Base-by-base conservation (phyloP, 192 early-diverging fungal genomes). In the Haplosporangium gracile region DNA sequence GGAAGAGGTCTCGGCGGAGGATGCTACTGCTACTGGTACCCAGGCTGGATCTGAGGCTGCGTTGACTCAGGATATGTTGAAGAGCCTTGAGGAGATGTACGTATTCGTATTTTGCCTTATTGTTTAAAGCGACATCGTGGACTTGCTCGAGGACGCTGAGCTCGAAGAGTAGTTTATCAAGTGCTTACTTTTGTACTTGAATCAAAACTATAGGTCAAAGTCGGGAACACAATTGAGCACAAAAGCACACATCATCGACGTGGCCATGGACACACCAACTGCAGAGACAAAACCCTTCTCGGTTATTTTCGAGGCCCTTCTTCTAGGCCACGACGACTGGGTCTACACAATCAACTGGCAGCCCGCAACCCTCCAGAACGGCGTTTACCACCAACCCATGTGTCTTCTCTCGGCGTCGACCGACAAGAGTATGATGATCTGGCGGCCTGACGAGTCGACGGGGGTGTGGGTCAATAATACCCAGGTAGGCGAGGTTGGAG, bases 241-340 rank as follows among this genome's bases (percentile, higher is more conserved):
- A 34, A 97, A 96, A 72, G 95, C 96, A 11, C 96, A 98, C 81
- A 45, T 94, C 34, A 90, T 98, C 38, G 90, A 95, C 2, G 91
- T 95, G 2, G 65, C 77, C 55, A 77, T 86, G 34, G 69, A 74
- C 38, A 45, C 77, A 51, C 49, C 49, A 26, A 4, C 70, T 49
- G 80, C 39, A 36, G 79, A 83, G 71, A 80, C 53, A 60, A 68
- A 85, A 34, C 81, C 84, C 7, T 93, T 91, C 63, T 87, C 92
- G 10, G 91, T 97, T 49, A 93, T 96, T 87, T 94, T 98, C 79
- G 97, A 99, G 85, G 93, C 97, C 7, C 91, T 99, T 24, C 90
- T 99, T n/a, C 89, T 97, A 84, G 97, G 96, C 0, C 98, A 99
- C 85, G 98, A 99, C 77, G 97, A 97, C 77, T 98, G 97, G 97